Conservation (phyloP, 78 protist species). For the Guillardia theta region DNA sequence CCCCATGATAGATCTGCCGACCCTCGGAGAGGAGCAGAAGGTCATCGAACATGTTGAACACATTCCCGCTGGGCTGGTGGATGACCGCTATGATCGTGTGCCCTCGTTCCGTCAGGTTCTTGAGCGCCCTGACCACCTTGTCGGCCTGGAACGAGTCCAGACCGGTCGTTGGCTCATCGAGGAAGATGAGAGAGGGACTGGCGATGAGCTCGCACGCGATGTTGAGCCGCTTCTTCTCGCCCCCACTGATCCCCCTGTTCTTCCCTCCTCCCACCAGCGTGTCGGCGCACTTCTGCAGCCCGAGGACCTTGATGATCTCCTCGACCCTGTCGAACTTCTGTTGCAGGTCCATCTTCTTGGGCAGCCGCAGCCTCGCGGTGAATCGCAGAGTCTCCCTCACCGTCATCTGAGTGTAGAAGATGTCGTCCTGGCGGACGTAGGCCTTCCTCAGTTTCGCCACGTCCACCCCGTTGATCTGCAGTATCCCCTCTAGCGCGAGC, state of each 20-base stretch:
- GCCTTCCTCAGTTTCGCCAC: neutral
- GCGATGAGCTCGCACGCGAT: neutral
- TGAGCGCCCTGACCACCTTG: neutral
- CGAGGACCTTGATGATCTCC: neutral
- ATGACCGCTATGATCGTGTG: neutral
- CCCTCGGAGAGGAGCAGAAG: conserved; percentile 36
- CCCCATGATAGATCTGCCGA: neutral
- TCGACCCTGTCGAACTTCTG: neutral
- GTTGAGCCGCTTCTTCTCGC: conserved; percentile 32
- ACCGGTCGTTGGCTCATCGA: conserved; percentile 37
- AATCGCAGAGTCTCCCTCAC: conserved; percentile 20
- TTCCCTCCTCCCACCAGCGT: conserved; percentile 6
- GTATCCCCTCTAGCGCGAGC: neutral
- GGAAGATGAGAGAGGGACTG: neutral
- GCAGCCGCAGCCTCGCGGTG: conserved; percentile 28
- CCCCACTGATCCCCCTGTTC: neutral
- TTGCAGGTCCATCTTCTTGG: neutral
- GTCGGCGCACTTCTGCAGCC: conserved; percentile 23
- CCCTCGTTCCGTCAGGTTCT: neutral
- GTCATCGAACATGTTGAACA: conserved; percentile 36
- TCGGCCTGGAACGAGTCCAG: conserved; percentile 41
- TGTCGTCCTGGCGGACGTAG: conserved; percentile 25
- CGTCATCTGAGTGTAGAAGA: conserved; percentile 39
- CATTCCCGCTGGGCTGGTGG: conserved; percentile 11
- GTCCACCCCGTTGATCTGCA: neutral